phyloP scores from a whole-genome alignment of 495 filamentous ascomycete species.

The Tuber melanosporum region DNA sequence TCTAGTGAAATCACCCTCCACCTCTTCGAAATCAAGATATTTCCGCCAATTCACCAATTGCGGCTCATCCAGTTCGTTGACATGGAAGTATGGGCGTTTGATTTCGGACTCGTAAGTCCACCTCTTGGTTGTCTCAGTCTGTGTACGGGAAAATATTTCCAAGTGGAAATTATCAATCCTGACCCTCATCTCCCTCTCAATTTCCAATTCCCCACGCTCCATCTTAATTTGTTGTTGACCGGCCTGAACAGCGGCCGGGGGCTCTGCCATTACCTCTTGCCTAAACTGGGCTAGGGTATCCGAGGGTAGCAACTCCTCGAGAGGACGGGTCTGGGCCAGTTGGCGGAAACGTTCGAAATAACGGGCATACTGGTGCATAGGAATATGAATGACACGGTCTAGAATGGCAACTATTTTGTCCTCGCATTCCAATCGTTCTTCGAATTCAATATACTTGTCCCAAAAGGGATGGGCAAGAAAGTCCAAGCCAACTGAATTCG shows the following conservation, averaged over 20 bases:
- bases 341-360: slow-evolving; percentile 90
- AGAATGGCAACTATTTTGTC: slow-evolving; percentile 84
- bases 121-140: slow-evolving; percentile 83
- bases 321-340: slow-evolving; percentile 64
- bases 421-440: slow-evolving; percentile 77
- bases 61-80: slow-evolving; percentile 78
- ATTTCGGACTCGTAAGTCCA: slow-evolving; percentile 95
- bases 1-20: slow-evolving; percentile 67
- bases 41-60: slow-evolving; percentile 92
- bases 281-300: slow-evolving; percentile 65
- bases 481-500: slow-evolving; percentile 77
- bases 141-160: slow-evolving; percentile 72
- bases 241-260: slow-evolving; percentile 47
- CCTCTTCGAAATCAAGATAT: slow-evolving; percentile 94
- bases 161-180: slow-evolving; percentile 75
- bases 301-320: slow-evolving; percentile 63
- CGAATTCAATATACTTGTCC: slow-evolving; percentile 97
- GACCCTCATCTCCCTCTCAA: slow-evolving; percentile 73
- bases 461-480: slow-evolving; percentile 94
- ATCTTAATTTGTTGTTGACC: slow-evolving; percentile 50
- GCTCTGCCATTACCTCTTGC: slow-evolving; percentile 60
- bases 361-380: slow-evolving; percentile 92
- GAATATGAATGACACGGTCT: slow-evolving; percentile 79
- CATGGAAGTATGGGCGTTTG: slow-evolving; percentile 95
- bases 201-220: slow-evolving; percentile 58